Percentiles rank a stretch among this genome's conserved stretches.
phyloP scores from a whole-genome alignment of 2,329 filamentous ascomycete genomes.

The Colletotrichum chlorophyti region DNA sequence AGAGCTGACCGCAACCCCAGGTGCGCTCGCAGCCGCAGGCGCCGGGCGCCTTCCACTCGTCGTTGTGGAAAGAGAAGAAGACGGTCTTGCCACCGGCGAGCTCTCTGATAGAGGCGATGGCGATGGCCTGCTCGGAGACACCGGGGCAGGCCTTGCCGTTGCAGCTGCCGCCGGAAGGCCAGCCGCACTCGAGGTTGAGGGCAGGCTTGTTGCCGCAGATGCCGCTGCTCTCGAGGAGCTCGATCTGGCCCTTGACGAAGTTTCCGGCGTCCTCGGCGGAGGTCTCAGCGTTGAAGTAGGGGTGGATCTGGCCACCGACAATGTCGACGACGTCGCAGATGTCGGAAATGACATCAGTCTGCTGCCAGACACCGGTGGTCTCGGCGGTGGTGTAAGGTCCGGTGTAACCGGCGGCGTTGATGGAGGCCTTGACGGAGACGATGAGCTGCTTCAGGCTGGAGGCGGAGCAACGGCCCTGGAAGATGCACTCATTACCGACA shows the following conservation, averaged over 20 bases:
- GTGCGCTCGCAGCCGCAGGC: conserved; percentile 76
- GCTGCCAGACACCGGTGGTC: conserved; percentile 79
- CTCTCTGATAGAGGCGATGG: conserved; percentile 74
- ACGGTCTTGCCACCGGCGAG: conserved; percentile 72
- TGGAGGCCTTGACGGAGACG: conserved; percentile 66
- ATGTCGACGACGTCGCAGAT: conserved; percentile 81
- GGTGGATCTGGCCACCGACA: conserved; percentile 86
- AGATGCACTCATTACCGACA: conserved; percentile 90
- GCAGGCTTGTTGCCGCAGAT: conserved; percentile 76
- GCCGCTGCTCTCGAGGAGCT: conserved; percentile 62
- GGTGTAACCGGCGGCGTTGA: conserved; percentile 71
- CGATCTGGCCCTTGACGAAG: conserved; percentile 78
- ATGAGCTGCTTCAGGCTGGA: conserved; percentile 75
- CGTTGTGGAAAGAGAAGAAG: conserved; percentile 83
- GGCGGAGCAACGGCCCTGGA: conserved; percentile 73
- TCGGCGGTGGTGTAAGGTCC: conserved; percentile 86
- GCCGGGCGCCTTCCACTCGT: conserved; percentile 81
- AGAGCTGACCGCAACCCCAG: conserved; percentile 73
- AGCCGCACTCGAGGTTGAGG: conserved; percentile 90
- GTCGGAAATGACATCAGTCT: conserved; percentile 58
- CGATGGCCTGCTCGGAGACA: conserved; percentile 68
- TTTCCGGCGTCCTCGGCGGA: conserved; percentile 70
- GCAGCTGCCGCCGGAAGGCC: conserved; percentile 74
- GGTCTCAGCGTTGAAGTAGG: conserved; percentile 85
- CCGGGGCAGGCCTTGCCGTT: conserved; percentile 80